Conservation (phyloP, 2,329 filamentous ascomycete species). For the Aspergillus hortae region DNA sequence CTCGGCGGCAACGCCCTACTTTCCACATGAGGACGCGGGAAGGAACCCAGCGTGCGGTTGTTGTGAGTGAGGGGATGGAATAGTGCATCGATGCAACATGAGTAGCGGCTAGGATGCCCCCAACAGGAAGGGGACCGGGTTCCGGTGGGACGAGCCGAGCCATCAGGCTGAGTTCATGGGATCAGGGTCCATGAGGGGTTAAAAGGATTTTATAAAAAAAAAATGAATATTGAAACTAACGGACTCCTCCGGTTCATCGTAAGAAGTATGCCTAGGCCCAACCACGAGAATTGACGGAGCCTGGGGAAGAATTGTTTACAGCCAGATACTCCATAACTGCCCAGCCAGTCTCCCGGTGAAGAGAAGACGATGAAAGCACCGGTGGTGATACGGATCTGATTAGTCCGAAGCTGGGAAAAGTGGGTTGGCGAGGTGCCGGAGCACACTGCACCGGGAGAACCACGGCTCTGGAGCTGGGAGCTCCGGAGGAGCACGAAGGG, state of each 20-base stretch:
- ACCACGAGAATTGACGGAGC: too few species aligned
- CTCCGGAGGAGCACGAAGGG: not conserved
- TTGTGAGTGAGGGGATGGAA: not conserved
- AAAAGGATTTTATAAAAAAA: not conserved
- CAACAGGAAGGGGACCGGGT: not conserved
- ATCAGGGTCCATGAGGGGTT: not conserved
- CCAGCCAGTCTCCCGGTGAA: not conserved
- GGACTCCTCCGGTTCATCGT: too few species aligned
- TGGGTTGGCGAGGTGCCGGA: slow-evolving; percentile 21
- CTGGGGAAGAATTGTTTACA: too few species aligned
- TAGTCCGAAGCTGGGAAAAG: slow-evolving; percentile 6
- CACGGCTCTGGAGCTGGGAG: not conserved
- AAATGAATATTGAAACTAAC: not conserved
- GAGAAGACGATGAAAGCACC: not conserved
- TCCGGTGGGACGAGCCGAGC: slow-evolving; percentile 1
- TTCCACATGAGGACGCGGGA: too few species aligned
- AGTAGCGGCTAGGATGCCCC: slow-evolving; percentile 2
- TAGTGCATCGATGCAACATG: not conserved
- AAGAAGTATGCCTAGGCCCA: too few species aligned
- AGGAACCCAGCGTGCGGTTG: too few species aligned
- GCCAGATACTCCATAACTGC: not conserved
- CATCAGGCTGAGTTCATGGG: not conserved
- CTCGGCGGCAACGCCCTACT: not conserved
- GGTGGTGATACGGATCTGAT: slow-evolving; percentile 3
- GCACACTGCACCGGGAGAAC: slow-evolving; percentile 30